phyloP scores from a whole-genome alignment of 495 filamentous ascomycete species.

The Xylaria castorea region DNA sequence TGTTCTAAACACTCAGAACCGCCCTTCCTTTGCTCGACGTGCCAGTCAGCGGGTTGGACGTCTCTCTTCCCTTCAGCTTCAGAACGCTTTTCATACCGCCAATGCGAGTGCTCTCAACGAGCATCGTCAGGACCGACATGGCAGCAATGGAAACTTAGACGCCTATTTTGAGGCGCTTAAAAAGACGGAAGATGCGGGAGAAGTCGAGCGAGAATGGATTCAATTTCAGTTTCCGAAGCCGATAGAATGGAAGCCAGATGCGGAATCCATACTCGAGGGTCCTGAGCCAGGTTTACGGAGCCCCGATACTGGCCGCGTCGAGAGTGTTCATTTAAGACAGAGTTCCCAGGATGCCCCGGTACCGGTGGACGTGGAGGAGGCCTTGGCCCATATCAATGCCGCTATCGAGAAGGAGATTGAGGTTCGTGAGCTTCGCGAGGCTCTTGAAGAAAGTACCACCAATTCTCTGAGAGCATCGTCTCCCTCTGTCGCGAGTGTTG shows the following conservation, averaged over 20 bases:
- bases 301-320: slow-evolving; percentile 33
- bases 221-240: slow-evolving; percentile 86
- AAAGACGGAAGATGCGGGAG: slow-evolving; percentile 71
- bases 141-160: slow-evolving; percentile 65
- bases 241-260: slow-evolving; percentile 82
- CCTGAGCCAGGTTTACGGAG: slow-evolving; percentile 55
- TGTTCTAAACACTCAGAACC: slow-evolving; percentile 75
- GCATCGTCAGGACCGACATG: slow-evolving; percentile 50
- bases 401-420: slow-evolving; percentile 58
- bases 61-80: slow-evolving; percentile 66
- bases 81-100: slow-evolving; percentile 74
- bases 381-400: slow-evolving; percentile 57
- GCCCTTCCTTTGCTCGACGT: slow-evolving; percentile 60
- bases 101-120: slow-evolving; percentile 44
- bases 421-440: slow-evolving; percentile 51
- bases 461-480: slow-evolving; percentile 44
- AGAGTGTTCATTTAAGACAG: slow-evolving; percentile 17
- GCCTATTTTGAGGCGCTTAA: slow-evolving; percentile 91
- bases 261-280: slow-evolving; percentile 56
- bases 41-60: slow-evolving; percentile 62
- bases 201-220: slow-evolving; percentile 79
- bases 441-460: slow-evolving; percentile 52
- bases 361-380: slow-evolving; percentile 42
- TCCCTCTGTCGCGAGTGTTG: slow-evolving; percentile 46
- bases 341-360: slow-evolving; percentile 28